phyloP scores from a whole-genome alignment of 2,329 filamentous ascomycete genomes.

The Xylaria sp. region DNA sequence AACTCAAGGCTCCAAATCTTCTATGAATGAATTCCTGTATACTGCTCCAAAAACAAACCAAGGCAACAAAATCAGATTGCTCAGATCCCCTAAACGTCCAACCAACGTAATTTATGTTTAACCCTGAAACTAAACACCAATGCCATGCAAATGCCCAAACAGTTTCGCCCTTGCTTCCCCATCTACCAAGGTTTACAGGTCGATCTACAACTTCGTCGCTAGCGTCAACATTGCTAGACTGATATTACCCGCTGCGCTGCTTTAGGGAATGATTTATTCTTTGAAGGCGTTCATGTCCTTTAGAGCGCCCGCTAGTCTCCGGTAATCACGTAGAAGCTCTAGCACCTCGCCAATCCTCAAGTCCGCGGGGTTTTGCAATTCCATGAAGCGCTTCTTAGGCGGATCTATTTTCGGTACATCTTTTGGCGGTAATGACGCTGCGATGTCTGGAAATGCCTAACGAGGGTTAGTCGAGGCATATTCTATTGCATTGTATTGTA shows the following conservation, averaged over 20 bases:
- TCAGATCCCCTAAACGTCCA: constrained; percentile 17
- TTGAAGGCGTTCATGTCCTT: constrained; percentile 72
- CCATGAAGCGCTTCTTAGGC: constrained; percentile 78
- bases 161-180: neutral
- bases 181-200: constrained; percentile 5
- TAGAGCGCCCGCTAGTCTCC: constrained; percentile 73
- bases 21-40: constrained; percentile 6
- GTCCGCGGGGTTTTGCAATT: constrained; percentile 75
- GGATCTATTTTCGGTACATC: constrained; percentile 68
- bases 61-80: neutral
- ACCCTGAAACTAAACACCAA: constrained; percentile 18
- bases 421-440: constrained; percentile 65
- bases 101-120: constrained; percentile 2
- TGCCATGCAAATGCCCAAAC: constrained; percentile 42
- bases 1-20: neutral
- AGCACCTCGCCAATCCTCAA: constrained; percentile 78
- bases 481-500: neutral
- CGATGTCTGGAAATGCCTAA: constrained; percentile 71
- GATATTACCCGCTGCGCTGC: neutral
- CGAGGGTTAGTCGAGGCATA: constrained; percentile 9
- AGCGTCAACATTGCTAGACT: neutral
- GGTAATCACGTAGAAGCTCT: constrained; percentile 78
- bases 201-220: constrained; percentile 3
- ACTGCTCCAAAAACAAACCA: neutral
- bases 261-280: constrained; percentile 45